These are phyloP conservation scores for Crucihimalaya himalaica DNA, from an alignment of 345 rosid genomes.

Conservation along the genomic window DNA sequence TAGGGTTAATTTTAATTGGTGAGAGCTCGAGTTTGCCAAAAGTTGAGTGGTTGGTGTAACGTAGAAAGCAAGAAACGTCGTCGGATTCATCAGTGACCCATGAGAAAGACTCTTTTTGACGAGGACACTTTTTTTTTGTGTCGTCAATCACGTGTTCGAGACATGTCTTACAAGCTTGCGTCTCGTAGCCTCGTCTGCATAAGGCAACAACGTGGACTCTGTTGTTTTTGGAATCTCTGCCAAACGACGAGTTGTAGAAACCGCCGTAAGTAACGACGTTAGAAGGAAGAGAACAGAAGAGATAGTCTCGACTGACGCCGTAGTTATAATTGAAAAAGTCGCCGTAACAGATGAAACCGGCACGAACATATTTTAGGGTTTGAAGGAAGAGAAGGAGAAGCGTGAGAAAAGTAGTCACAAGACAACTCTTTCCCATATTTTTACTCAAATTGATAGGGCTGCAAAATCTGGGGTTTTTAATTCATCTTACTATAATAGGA, in stretches of 20 bases:
- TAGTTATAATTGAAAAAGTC: constrained; percentile 42
- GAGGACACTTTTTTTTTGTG: constrained; percentile 36
- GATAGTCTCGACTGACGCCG: constrained; percentile 28
- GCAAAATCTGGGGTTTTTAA: not conserved
- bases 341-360: constrained; percentile 18
- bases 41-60: constrained; percentile 42
- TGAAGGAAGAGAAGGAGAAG: constrained; percentile 16
- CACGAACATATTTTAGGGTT: constrained; percentile 10
- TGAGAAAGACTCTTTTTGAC: constrained; percentile 39
- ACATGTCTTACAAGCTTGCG: constrained; percentile 35
- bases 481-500: not conserved
- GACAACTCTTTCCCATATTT: constrained; percentile 18
- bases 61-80: constrained; percentile 42
- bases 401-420: not conserved
- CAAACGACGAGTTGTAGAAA: constrained; percentile 40
- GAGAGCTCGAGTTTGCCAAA: constrained; percentile 36
- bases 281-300: constrained; percentile 42
- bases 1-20: not conserved
- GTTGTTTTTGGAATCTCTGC: constrained; percentile 19
- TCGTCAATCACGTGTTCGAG: constrained; percentile 20
- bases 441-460: not conserved
- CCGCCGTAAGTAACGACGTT: constrained; percentile 36
- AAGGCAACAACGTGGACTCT: constrained; percentile 40
- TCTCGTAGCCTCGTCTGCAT: constrained; percentile 44
- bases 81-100: constrained; percentile 27